Base-by-base conservation (phyloP, 768 basidiomycete genomes). In the Collybia nuda region DNA sequence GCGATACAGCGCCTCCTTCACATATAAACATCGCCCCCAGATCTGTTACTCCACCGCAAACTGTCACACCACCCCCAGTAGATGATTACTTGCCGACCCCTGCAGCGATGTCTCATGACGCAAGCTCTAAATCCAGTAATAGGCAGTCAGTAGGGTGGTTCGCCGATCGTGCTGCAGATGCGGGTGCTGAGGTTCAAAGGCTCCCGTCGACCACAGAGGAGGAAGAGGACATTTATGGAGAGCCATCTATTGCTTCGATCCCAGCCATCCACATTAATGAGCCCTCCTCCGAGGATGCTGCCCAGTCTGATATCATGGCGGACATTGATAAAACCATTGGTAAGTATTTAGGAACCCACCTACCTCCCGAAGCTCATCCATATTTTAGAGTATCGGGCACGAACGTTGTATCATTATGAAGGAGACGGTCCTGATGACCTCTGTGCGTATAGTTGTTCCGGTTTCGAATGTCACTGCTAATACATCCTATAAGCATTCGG, bases 91-190 rank as follows among this genome's bases (percentile, higher is more conserved):
- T 64, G 4, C 66, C 72, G 5, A 62, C 70, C 12, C 59, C 72
- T 21, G 52, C 61, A 6, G 55, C 67, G 1, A 67, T 67, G 66
- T 54, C 42, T 3, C 40, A 61, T 11, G 58, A 50, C 1, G 48
- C 47, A 17, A 47, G 51, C 29, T 62, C 64, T 2, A 63, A 56
- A 41, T 61, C 76, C 28, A 77, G 68, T 48, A 80, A 87, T 59
- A 75, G 85, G 52, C 88, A 93, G 66, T 88, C 86, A 6, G 87
- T 96, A 3, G 94, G 93, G 60, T 98, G 95, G 95, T 93, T 91
- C 63, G 80, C 85, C 44, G 88, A 86, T 26, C 76, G 96, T 11
- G 93, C 95, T 11, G 88, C 87, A 35, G 86, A 96, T 70, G 71
- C 71, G 32, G 78, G 75, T 29, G 61, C 56, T 18, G 62, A 61